phyloP scores from a whole-genome alignment of 306 rosid genomes.

The Cicer pinnatifidum region DNA sequence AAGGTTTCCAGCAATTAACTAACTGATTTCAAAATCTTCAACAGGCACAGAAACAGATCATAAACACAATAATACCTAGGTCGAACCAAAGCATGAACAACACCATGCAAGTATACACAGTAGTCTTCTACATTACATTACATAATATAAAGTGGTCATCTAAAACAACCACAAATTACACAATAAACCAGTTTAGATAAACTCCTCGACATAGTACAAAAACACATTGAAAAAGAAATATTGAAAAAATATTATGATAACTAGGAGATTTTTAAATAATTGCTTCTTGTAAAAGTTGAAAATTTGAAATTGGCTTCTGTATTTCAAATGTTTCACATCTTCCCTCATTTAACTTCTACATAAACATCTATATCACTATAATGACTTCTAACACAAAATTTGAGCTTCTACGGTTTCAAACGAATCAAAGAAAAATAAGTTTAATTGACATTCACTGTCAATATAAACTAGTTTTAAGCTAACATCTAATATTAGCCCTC shows the following conservation, averaged over 20 bases:
- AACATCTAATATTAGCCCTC: too few relatives aligned
- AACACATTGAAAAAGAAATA: background rate
- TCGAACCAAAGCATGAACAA: slow-evolving; percentile 18
- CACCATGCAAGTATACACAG: background rate
- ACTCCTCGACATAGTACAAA: background rate
- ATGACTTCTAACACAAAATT: background rate
- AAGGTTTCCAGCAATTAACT: slow-evolving; percentile 40
- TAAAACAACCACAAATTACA: slow-evolving; percentile 25
- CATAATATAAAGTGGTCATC: slow-evolving; percentile 12
- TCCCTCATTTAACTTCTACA: background rate
- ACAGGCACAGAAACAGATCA: slow-evolving; percentile 36
- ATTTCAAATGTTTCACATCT: background rate
- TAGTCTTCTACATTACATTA: background rate
- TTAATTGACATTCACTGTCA: too few relatives aligned
- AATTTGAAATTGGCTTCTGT: slow-evolving; percentile 4
- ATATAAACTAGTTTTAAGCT: too few relatives aligned
- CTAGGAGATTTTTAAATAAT: background rate
- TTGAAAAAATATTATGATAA: background rate
- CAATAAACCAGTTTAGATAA: background rate
- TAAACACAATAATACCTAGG: background rate
- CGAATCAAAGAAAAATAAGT: background rate
- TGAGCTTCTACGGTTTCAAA: background rate
- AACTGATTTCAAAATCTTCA: slow-evolving; percentile 32
- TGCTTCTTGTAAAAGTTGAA: background rate
- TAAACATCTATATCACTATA: background rate